Evolutionary conservation across 2,329 filamentous ascomycete species (phyloP), one percentile per base, ranked within the genome.

Genomic region (Cercospora zeina): DNA sequence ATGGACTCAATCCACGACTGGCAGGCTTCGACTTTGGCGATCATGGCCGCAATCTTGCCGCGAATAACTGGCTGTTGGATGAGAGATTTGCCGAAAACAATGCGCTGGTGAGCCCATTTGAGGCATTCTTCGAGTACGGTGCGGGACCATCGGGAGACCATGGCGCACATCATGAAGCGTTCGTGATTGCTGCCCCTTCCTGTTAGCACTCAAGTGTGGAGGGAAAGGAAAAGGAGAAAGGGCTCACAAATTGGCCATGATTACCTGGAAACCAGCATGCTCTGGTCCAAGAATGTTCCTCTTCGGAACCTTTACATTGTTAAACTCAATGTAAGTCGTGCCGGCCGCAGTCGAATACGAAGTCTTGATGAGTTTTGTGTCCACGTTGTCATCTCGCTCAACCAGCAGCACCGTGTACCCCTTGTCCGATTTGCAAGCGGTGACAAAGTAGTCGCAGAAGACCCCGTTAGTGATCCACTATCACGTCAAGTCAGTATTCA

Each of bases 81-180:
- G 42, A 96, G 82, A 30, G 87, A 87, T 81, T 93, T 93, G 73
- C 86, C 86, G 73, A 95, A 95, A 67, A 96, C 90, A 27, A 92
- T 81, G 54, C 91, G 87, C 78, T 96, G 92, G 79, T 95, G 91
- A 33, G 87, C 83, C 91, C 92, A 96, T 75, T 95, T 95, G 66
- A 96, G 79, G 70, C 87, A 93, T 74, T 96, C 91, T 75, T 96
- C 90, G 11, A 91, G 87, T 13, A 93, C 84, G 1, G 83, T 83
- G 65, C 90, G 84, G 58, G 82, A 85, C 76, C 83, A 81, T 55
- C 89, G 86, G 63, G 88, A 82, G 3, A 87, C 85, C 55, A 79
- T 85, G 68, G 80, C 79, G 77, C 66, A 67, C 73, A 77, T 66
- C 67, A 75, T 74, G 70, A 74, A 76, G 16, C 74, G 71, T 69